Evolutionary conservation across 2,329 filamentous ascomycete species (phyloP), one percentile per base, ranked within the genome.

Genomic region (Cadophora malorum): DNA sequence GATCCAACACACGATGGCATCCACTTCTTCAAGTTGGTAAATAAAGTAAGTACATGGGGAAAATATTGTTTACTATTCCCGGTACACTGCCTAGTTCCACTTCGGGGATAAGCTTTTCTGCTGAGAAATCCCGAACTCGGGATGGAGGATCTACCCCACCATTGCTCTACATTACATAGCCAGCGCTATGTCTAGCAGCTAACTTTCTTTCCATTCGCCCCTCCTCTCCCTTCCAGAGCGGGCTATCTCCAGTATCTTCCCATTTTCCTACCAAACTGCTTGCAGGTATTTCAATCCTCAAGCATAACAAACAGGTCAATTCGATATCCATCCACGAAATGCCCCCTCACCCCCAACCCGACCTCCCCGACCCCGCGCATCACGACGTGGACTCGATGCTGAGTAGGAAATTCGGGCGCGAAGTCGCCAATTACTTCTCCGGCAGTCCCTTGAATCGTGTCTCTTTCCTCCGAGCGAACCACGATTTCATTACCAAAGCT

Each of bases 351-450:
- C 67, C 70, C 50, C 72, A 70, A 65, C 77, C 77, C 33, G 71
- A 75, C 50, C 75, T 78, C n/a, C 77, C 76, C 33, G 71, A 73
- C 16, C 71, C 75, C 16, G 74, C 75, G 19, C 76, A 78, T 56
- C 69, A 71, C 69, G 70, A 75, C 62, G 64, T 75, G 9, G 77
- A 78, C 71, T 76, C 73, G 6, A 93, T 93, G 88, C 83, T 96
- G 75, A 88, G 89, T 74, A 84, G 87, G 68, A 92, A 90, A 77
- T 95, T 94, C 80, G 92, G 92, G 79, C 89, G 87, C 73, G 92
- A 95, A 80, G 84, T 92, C 70, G 86, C 90, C 77, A 96, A 95
- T 80, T 96, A 96, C 86, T 96, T 94, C 80, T 88, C 91, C 61
- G 91, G 92, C 73, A 90, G 87, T 65, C 91, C 90, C 7, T 80